phyloP scores from a whole-genome alignment of 495 filamentous ascomycete species.

The Penicillium macrosclerotiorum region DNA sequence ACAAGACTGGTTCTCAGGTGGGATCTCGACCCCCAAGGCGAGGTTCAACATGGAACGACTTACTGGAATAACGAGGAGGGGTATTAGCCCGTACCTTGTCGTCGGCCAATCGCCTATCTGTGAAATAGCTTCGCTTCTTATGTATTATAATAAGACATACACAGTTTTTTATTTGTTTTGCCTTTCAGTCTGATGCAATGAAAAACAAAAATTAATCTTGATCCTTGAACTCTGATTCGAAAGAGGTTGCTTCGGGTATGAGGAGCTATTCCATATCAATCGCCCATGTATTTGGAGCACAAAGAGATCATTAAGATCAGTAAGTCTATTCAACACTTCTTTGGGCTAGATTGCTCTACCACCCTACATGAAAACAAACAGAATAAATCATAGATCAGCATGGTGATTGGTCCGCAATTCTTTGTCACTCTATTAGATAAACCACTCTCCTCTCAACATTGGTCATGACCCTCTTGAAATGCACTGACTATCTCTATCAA shows the following conservation, averaged over 20 bases:
- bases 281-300: not conserved
- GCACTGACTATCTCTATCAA: too few species aligned
- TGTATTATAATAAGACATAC: not conserved
- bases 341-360: too few species aligned
- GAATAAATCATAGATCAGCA: not conserved
- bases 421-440: too few species aligned
- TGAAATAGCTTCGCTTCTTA: not conserved
- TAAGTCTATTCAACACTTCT: slow-evolving; percentile 1
- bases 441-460: too few species aligned
- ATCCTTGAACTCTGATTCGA: not conserved
- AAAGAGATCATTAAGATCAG: not conserved
- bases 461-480: too few species aligned
- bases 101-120: not conserved
- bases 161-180: not conserved
- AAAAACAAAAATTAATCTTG: not conserved
- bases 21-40: slow-evolving; percentile 59
- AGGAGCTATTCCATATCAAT: too few species aligned
- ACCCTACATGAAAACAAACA: too few species aligned
- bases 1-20: slow-evolving; percentile 53
- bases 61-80: slow-evolving; percentile 59
- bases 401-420: too few species aligned
- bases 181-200: too few species aligned
- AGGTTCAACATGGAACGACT: slow-evolving; percentile 61
- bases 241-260: not conserved
- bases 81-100: slow-evolving; percentile 36